A percentile compares a stretch with the other conserved stretches of the same genome.
Conservation (phyloP, 495 filamentous ascomycete species). For the Diplogelasinospora grovesii region DNA sequence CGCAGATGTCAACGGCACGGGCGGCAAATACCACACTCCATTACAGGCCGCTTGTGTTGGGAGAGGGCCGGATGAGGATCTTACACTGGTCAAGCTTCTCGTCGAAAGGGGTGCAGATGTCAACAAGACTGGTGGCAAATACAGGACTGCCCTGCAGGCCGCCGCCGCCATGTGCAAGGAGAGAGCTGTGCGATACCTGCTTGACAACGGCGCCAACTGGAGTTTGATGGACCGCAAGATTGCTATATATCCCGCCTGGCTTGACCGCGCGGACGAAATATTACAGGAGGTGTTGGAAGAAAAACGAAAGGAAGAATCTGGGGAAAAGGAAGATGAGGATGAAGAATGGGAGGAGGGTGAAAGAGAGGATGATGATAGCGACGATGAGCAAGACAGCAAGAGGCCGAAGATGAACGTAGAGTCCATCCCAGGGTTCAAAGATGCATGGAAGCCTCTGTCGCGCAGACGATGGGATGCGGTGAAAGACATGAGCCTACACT, state of each 20-base stretch:
- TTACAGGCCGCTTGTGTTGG: constrained; percentile 21
- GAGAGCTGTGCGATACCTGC: constrained; percentile 5
- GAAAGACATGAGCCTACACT: not conserved
- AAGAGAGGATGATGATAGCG: not conserved
- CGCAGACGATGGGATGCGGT: constrained; percentile 4
- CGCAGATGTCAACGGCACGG: constrained; percentile 23
- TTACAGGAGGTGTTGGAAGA: too few relatives aligned
- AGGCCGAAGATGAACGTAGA: not conserved
- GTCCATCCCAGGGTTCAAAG: not conserved
- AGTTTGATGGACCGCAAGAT: not conserved
- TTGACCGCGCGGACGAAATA: not conserved
- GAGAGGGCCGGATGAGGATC: too few relatives aligned
- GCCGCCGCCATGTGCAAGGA: constrained; percentile 12
- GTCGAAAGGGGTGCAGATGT: constrained; percentile 23
- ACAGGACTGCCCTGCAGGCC: constrained; percentile 24
- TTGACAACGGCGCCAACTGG: constrained; percentile 4
- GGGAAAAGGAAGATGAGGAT: not conserved
- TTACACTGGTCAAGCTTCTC: constrained; percentile 14
- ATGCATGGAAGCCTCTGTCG: not conserved
- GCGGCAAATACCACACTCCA: constrained; percentile 18
- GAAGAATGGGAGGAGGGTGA: not conserved
- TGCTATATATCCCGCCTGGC: not conserved
- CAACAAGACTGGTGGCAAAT: constrained; percentile 10
- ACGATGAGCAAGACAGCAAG: not conserved
- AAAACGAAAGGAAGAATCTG: not conserved